Conservation (phyloP, 306 rosid species). For the Canavalia gladiata region DNA sequence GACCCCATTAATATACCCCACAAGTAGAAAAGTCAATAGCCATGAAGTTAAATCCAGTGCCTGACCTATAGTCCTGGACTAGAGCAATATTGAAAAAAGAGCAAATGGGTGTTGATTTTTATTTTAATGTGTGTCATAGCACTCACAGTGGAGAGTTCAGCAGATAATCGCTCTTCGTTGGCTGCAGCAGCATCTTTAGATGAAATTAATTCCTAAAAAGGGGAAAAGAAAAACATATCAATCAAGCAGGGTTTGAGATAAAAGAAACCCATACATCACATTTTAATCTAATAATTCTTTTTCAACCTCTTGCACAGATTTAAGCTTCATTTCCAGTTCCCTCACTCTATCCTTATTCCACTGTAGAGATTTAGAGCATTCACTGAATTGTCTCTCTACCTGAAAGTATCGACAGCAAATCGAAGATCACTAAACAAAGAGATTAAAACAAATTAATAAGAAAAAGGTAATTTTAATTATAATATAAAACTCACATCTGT, state of each 20-base stretch:
- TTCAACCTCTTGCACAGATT: conserved; percentile 80
- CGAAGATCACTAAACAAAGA: conserved; percentile 9
- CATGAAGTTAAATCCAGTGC: conserved; percentile 36
- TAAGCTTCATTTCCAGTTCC: conserved; percentile 74
- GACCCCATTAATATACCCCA: conserved; percentile 19
- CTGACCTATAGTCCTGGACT: conserved; percentile 11
- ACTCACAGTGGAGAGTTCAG: conserved; percentile 92
- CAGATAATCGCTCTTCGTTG: conserved; percentile 74
- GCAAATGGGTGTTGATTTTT: background rate
- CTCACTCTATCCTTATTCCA: conserved; percentile 89
- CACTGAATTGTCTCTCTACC: conserved; percentile 78
- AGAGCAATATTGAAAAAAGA: background rate
- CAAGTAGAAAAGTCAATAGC: background rate
- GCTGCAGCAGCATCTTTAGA: conserved; percentile 75
- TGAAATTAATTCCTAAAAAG: conserved; percentile 70
- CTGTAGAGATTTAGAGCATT: conserved; percentile 77
- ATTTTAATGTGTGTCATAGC: conserved; percentile 4
- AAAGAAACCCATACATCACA: conserved; percentile 18
- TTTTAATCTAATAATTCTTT: conserved; percentile 20
- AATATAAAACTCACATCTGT: conserved; percentile 65
- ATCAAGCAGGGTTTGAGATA: conserved; percentile 26
- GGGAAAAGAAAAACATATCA: conserved; percentile 25
- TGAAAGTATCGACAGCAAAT: conserved; percentile 46
- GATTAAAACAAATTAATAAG: conserved; percentile 3
- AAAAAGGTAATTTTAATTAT: background rate